Percentiles rank a stretch among this genome's conserved stretches.
Evolutionary conservation across 768 basidiomycete genomes (phyloP).

Genomic region (Collybia sordida): DNA sequence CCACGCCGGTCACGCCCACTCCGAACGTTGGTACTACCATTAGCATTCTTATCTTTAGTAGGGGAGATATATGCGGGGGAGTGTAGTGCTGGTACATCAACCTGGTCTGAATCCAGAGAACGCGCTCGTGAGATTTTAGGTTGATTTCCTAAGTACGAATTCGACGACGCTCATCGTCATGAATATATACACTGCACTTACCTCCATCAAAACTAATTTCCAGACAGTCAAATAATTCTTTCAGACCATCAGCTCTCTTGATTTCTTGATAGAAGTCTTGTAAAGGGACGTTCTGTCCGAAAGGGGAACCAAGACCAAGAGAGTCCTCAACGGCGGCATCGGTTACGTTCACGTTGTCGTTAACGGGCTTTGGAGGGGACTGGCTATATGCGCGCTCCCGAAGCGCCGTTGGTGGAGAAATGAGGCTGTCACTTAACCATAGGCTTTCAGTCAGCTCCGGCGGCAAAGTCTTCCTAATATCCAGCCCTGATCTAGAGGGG

Average conservation of each 20-base stretch:
- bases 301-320: constrained; percentile 4
- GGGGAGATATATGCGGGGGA: constrained; percentile 14
- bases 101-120: constrained; percentile 12
- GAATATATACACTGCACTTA: background rate
- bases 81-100: background rate
- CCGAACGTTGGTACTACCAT: constrained; percentile 7
- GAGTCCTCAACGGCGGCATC: background rate
- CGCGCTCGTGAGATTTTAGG: constrained; percentile 7
- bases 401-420: constrained; percentile 37
- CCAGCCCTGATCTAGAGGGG: background rate
- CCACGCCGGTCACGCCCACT: constrained; percentile 38
- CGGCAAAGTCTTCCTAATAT: background rate
- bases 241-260: constrained; percentile 3
- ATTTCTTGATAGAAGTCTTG: background rate
- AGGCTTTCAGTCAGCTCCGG: constrained; percentile 11
- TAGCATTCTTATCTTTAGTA: background rate
- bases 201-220: constrained; percentile 11
- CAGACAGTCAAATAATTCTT: constrained; percentile 17
- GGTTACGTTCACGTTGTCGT: background rate
- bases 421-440: constrained; percentile 43
- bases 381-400: constrained; percentile 12
- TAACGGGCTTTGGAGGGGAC: background rate
- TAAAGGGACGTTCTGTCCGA: background rate
- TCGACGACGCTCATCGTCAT: background rate
- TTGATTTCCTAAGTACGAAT: background rate